phyloP scores from a whole-genome alignment of 2,329 filamentous ascomycete genomes.

The Penicillium concentricum region DNA sequence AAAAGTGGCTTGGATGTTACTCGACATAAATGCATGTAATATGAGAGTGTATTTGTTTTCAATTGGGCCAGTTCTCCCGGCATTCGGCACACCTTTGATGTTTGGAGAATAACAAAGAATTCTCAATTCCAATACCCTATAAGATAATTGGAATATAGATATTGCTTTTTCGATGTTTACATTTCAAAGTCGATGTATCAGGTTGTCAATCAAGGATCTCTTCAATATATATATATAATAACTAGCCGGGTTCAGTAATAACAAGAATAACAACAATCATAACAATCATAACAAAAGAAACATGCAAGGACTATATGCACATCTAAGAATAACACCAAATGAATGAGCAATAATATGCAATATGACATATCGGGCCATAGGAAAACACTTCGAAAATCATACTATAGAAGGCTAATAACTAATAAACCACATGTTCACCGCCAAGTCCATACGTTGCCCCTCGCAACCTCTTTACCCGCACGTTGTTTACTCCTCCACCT shows the following conservation, averaged over 20 bases:
- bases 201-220: neutral
- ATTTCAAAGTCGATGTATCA: neutral
- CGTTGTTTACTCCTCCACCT: slow-evolving; percentile 34
- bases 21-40: neutral
- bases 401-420: slow-evolving; percentile 1
- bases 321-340: neutral
- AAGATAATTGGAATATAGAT: neutral
- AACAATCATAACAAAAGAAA: neutral
- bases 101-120: neutral
- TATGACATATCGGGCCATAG: slow-evolving; percentile 6
- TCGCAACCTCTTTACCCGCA: slow-evolving; percentile 31
- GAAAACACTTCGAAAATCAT: neutral
- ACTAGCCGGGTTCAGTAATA: neutral
- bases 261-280: neutral
- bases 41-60: neutral
- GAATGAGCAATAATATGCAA: slow-evolving; percentile 5
- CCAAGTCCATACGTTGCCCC: slow-evolving; percentile 30
- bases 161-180: neutral
- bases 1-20: neutral
- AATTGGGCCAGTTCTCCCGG: neutral
- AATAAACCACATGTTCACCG: slow-evolving; percentile 22
- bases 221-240: neutral
- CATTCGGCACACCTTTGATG: neutral
- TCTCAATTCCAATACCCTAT: neutral
- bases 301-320: slow-evolving; percentile 6